Evolutionary conservation across 306 rosid genomes (phyloP).

Genomic region (Lupinus albus): DNA sequence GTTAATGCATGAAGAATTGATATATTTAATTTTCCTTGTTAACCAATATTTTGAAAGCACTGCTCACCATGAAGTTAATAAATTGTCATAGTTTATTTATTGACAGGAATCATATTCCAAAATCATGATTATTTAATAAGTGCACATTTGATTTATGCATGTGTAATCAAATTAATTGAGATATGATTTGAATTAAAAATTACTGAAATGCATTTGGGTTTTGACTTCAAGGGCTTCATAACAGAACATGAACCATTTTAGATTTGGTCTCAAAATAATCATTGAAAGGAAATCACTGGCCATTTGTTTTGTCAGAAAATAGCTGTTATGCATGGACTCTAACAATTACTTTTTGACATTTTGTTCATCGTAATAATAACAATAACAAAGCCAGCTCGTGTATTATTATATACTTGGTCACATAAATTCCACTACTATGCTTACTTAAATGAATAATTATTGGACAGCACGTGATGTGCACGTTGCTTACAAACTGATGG

Average conservation of each 20-base stretch:
- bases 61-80: background rate
- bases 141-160: background rate
- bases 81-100: background rate
- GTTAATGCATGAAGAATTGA: too few relatives aligned
- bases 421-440: background rate
- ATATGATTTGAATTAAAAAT: background rate
- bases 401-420: background rate
- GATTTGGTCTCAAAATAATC: background rate
- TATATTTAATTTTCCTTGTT: too few relatives aligned
- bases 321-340: conserved; percentile 41
- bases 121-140: background rate
- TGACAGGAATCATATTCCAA: background rate
- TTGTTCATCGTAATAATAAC: conserved; percentile 21
- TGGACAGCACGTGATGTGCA: conserved; percentile 36
- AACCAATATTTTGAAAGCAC: too few relatives aligned
- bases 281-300: background rate
- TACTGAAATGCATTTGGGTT: background rate
- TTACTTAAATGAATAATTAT: conserved; percentile 30
- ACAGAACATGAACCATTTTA: background rate
- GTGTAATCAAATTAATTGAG: background rate
- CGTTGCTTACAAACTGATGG: conserved; percentile 25
- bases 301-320: conserved; percentile 6
- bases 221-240: background rate
- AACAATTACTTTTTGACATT: conserved; percentile 24
- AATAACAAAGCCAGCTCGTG: conserved; percentile 48